Base-by-base conservation (phyloP, 2,329 filamentous ascomycete species). In the Pezicula rhizophila region DNA sequence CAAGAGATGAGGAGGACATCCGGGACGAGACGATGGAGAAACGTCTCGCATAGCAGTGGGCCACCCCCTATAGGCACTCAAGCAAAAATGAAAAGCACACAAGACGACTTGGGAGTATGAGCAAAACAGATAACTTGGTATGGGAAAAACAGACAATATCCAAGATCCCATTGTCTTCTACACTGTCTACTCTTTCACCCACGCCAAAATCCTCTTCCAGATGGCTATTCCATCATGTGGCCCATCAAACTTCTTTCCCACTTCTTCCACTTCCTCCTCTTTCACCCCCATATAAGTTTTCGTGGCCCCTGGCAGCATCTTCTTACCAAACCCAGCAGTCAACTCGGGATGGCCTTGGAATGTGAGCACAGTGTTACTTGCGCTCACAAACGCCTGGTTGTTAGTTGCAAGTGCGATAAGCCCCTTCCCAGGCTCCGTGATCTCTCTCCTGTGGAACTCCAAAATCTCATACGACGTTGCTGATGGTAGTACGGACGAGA, bases 271-370 rank as follows among this genome's bases (percentile, higher is more conserved):
- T 10, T 60, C 59, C 43, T 60, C 62, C 23, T 60, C 52, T 23
- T 66, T 64, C 28, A 66, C 61, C 3, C 65, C 65, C 52, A 65
- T 70, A 68, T 70, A 71, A 4, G 63, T 55, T 31, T 57, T 51
- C 1, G 66, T 54, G 47, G 70, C 64, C 5, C 33, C 43, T 49
- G 64, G 53, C 42, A 73, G 55, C 50, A 70, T 55, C 42, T 66
- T 59, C 47, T 64, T 67, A 4, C 70, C 70, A 15, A 70, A 65
- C 33, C 60, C 60, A 6, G 60, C 61, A 46, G 70, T 67, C 56
- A 74, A 68, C 54, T 73, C 70, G 0, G 70, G 72, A 48, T 74
- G 72, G 1, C 69, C 70, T 52, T 75, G 72, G 39, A 74, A 70
- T 0, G 70, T 70, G 35, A 73, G 56, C 42, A 73, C 65, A 4